phyloP scores from a whole-genome alignment of 805 yeast genomes.

The Groenewaldozyma tartarivorans region DNA sequence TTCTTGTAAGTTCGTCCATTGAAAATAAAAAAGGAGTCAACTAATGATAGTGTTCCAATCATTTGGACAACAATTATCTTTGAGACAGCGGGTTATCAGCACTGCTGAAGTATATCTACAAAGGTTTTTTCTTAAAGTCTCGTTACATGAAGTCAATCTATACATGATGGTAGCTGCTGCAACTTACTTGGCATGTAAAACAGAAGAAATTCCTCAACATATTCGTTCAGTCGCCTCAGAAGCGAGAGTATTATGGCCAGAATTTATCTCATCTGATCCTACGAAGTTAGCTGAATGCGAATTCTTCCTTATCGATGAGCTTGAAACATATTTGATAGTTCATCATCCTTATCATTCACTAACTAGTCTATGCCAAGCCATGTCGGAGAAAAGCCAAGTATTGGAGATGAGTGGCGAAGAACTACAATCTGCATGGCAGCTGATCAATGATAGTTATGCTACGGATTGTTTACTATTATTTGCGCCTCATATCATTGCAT shows the following conservation, averaged over 20 bases:
- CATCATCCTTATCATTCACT: conserved; percentile 34
- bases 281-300: conserved; percentile 93
- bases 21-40: background rate
- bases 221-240: conserved; percentile 75
- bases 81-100: conserved; percentile 76
- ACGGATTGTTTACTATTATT: conserved; percentile 75
- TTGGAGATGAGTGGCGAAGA: conserved; percentile 40
- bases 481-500: conserved; percentile 85
- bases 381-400: conserved; percentile 38
- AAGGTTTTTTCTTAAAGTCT: conserved; percentile 65
- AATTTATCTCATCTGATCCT: conserved; percentile 82
- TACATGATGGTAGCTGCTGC: conserved; percentile 77
- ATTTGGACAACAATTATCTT: conserved; percentile 66
- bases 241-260: conserved; percentile 90
- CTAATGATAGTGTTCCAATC: conserved; percentile 41
- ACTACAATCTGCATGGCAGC: conserved; percentile 78
- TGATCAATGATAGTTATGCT: conserved; percentile 80
- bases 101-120: conserved; percentile 81
- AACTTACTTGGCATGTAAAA: conserved; percentile 82
- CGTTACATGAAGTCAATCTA: conserved; percentile 71
- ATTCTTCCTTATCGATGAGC: conserved; percentile 83
- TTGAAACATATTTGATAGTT: conserved; percentile 35
- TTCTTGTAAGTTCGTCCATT: conserved; percentile 25
- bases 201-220: conserved; percentile 93
- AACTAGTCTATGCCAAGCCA: conserved; percentile 35